Evolutionary conservation across 768 basidiomycete species (phyloP).

Genomic region (Rhizopogon vulgaris): DNA sequence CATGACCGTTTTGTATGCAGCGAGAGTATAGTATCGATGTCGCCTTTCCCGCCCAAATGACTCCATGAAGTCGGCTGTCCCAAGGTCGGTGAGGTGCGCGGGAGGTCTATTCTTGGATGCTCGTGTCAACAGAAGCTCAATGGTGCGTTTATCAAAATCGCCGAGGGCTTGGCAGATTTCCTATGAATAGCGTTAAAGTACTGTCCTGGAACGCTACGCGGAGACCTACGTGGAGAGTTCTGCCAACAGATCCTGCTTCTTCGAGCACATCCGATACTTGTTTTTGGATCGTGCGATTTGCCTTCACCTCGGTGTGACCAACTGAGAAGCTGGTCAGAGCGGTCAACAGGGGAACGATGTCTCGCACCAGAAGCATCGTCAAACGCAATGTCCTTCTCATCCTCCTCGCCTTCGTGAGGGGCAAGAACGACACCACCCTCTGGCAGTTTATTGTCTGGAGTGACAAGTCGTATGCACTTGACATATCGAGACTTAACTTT

Average conservation of each 20-base stretch:
- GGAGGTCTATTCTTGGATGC: conserved; percentile 62
- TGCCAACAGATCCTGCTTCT: conserved; percentile 58
- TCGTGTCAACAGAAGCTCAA: conserved; percentile 74
- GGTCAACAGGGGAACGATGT: not conserved
- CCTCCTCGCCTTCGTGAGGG: conserved; percentile 33
- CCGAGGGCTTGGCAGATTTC: conserved; percentile 57
- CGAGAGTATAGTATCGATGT: conserved; percentile 74
- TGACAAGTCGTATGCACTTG: conserved; percentile 63
- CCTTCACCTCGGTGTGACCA: conserved; percentile 39
- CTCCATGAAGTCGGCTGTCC: conserved; percentile 71
- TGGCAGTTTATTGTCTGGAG: conserved; percentile 30
- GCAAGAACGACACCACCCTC: conserved; percentile 30
- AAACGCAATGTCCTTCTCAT: conserved; percentile 27
- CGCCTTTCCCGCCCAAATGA: conserved; percentile 81
- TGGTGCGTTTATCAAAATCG: conserved; percentile 72
- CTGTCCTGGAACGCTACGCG: not conserved
- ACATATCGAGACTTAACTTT: conserved; percentile 41
- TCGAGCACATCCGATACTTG: conserved; percentile 75
- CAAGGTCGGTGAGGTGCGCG: conserved; percentile 64
- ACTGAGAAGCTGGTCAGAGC: conserved; percentile 13
- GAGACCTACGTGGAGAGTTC: conserved; percentile 60
- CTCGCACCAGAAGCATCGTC: conserved; percentile 30
- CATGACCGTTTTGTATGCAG: conserved; percentile 60
- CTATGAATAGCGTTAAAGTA: conserved; percentile 29
- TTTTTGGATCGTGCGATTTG: conserved; percentile 66